Conservation (phyloP, 2,329 filamentous ascomycete species). For the Immersiporthe knoxdaviesiana region DNA sequence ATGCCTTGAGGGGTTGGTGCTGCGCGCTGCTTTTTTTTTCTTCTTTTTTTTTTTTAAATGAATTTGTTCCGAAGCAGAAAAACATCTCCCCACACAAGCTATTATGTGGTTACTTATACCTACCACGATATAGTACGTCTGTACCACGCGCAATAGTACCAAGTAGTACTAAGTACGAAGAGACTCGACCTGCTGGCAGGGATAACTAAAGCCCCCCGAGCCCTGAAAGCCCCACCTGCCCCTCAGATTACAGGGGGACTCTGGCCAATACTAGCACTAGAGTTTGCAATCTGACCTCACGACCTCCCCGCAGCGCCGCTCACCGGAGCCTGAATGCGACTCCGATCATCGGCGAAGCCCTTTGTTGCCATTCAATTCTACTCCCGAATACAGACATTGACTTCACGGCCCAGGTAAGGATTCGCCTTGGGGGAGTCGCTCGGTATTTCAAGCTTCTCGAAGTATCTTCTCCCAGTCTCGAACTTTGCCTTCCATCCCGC, state of each 20-base stretch:
- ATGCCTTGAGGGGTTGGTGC: no score
- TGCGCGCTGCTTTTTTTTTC: no score
- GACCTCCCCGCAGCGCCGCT: slow-evolving; percentile 6
- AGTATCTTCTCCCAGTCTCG: not conserved
- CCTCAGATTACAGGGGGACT: not conserved
- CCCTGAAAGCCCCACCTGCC: not conserved
- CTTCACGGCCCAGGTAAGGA: not conserved
- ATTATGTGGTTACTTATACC: not conserved
- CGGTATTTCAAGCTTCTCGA: not conserved
- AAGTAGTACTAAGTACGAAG: not conserved
- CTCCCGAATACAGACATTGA: not conserved
- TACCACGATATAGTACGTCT: no score
- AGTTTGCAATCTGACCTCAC: slow-evolving; percentile 16
- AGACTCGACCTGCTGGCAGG: not conserved
- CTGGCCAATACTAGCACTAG: slow-evolving; percentile 3
- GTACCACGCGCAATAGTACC: no score
- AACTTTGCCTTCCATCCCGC: not conserved
- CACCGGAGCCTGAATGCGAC: slow-evolving; percentile 4
- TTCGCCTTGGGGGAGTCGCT: not conserved
- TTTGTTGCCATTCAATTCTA: not conserved
- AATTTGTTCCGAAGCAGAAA: not conserved
- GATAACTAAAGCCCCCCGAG: not conserved
- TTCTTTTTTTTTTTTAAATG: no score
- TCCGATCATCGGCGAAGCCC: slow-evolving; percentile 16
- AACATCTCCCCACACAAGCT: not conserved